phyloP scores from a whole-genome alignment of 2,329 filamentous ascomycete species.

The Pseudocercospora macadamiae region DNA sequence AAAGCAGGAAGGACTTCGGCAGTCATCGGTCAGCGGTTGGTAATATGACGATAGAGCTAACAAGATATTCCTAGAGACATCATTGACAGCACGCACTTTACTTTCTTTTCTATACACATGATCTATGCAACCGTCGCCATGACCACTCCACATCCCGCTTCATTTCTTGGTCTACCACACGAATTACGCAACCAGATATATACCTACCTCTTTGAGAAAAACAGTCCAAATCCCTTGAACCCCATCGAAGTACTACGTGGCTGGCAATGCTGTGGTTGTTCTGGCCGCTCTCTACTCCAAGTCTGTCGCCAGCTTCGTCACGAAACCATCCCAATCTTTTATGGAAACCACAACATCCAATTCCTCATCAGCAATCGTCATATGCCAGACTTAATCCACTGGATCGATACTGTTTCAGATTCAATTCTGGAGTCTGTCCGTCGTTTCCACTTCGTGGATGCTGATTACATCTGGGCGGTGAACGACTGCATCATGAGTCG shows the following conservation, averaged over 20 bases:
- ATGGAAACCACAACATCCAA: not conserved
- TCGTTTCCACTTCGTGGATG: not conserved
- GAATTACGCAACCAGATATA: not conserved
- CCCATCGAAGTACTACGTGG: not conserved
- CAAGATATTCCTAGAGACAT: not conserved
- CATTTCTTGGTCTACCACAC: not conserved
- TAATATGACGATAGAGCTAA: not conserved
- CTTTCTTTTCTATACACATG: not conserved
- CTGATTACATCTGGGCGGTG: not conserved
- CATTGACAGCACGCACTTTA: not conserved
- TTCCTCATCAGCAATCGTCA: not conserved
- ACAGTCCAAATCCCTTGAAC: not conserved
- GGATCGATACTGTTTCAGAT: not conserved
- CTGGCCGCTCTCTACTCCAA: not conserved
- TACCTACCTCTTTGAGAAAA: not conserved
- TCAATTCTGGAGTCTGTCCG: not conserved
- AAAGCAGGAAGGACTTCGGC: not conserved
- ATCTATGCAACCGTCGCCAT: not conserved
- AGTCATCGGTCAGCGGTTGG: not conserved
- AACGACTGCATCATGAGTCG: slow-evolving; percentile 1
- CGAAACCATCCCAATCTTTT: not conserved
- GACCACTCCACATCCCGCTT: not conserved
- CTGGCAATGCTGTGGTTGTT: not conserved
- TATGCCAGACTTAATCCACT: not conserved
- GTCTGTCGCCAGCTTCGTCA: not conserved